Percentiles rank a stretch among this genome's conserved stretches.
phyloP scores from a whole-genome alignment of 495 filamentous ascomycete species.

The Talaromyces adpressus region DNA sequence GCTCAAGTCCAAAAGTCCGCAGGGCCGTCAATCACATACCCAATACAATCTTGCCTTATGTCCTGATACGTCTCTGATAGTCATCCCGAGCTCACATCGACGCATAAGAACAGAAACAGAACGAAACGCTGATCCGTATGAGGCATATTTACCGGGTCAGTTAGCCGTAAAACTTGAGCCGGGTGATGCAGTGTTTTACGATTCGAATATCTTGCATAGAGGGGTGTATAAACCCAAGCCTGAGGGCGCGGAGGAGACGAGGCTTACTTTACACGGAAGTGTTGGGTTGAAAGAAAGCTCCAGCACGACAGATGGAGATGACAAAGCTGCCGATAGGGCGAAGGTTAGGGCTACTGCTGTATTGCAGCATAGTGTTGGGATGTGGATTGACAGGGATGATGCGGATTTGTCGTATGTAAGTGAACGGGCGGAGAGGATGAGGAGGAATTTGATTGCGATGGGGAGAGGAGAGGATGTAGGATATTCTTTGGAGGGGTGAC shows the following conservation, averaged over 20 bases:
- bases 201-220: conserved; percentile 81
- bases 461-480: conserved; percentile 55
- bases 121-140: conserved; percentile 53
- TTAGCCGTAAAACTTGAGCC: conserved; percentile 55
- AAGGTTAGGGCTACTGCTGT: conserved; percentile 63
- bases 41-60: conserved; percentile 76
- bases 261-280: conserved; percentile 78
- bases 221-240: conserved; percentile 54
- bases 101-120: conserved; percentile 60
- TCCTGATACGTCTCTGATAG: conserved; percentile 57
- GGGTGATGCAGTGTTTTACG: conserved; percentile 76
- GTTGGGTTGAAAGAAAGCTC: conserved; percentile 49
- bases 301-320: conserved; percentile 1
- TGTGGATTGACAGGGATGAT: conserved; percentile 57
- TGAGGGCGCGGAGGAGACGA: conserved; percentile 40
- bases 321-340: conserved; percentile 14
- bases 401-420: conserved; percentile 44
- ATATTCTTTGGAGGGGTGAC: conserved; percentile 20
- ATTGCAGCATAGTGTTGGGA: conserved; percentile 76
- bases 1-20: conserved; percentile 33
- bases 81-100: conserved; percentile 64
- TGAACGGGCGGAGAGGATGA: conserved; percentile 43
- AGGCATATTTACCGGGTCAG: conserved; percentile 50
- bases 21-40: conserved; percentile 50
- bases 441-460: conserved; percentile 51